phyloP scores from a whole-genome alignment of 352 stramenopile species.

The Phytophthora pini region DNA sequence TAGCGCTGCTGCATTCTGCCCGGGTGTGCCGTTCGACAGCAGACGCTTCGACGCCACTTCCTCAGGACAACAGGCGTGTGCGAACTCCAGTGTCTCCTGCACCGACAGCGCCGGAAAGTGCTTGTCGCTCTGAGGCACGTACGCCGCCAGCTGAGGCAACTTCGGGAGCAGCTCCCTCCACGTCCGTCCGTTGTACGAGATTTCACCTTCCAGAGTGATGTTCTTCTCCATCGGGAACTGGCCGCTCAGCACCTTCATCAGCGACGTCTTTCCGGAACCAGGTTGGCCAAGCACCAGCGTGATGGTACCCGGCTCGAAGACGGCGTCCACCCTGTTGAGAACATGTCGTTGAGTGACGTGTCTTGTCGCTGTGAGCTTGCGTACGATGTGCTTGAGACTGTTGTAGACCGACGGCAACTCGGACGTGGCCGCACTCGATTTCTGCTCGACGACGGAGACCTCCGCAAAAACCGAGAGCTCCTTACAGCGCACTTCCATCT shows the following conservation, averaged over 20 bases:
- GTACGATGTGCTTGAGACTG: constrained; percentile 27
- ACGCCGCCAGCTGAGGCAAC: constrained; percentile 32
- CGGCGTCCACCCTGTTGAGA: constrained; percentile 36
- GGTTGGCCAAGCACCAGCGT: constrained; percentile 48
- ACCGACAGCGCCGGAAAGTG: constrained; percentile 37
- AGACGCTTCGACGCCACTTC: constrained; percentile 55
- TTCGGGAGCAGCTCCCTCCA: constrained; percentile 17
- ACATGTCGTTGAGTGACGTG: constrained; percentile 23
- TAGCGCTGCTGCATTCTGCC: constrained; percentile 29
- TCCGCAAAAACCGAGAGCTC: constrained; percentile 42
- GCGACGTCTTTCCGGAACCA: constrained; percentile 48
- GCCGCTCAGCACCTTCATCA: constrained; percentile 44
- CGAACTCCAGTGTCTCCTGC: constrained; percentile 43
- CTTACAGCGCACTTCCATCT: constrained; percentile 50
- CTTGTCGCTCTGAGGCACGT: constrained; percentile 34
- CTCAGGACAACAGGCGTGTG: constrained; percentile 27
- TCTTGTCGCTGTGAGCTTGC: constrained; percentile 4
- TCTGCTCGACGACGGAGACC: constrained; percentile 23
- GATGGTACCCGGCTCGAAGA: constrained; percentile 48
- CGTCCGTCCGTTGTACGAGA: constrained; percentile 38
- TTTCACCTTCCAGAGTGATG: constrained; percentile 32
- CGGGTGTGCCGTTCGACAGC: constrained; percentile 34
- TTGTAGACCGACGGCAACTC: constrained; percentile 45
- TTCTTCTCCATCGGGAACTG: constrained; percentile 38
- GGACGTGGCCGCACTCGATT: not conserved